A percentile compares a stretch with the other conserved stretches of the same genome.
phyloP scores from a whole-genome alignment of 2,329 filamentous ascomycete species.

The Sclerotinia glacialis region DNA sequence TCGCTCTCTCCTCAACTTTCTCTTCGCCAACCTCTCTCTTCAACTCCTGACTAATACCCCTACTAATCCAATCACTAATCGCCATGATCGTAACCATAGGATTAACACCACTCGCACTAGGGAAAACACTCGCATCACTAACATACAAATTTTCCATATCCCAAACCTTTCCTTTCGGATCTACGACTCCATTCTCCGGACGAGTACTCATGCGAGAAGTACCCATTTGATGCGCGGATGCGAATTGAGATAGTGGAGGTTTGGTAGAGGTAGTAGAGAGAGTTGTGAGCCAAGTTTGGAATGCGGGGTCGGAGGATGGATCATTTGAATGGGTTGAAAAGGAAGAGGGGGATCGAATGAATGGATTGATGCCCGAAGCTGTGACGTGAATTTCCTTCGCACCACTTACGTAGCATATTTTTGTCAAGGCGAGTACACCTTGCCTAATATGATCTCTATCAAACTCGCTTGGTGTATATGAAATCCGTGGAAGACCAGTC shows the following conservation, averaged over 20 bases:
- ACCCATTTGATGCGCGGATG: conserved; percentile 80
- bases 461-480: conserved; percentile 68
- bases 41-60: conserved; percentile 53
- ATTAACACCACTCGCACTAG: conserved; percentile 74
- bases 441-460: conserved; percentile 71
- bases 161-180: conserved; percentile 61
- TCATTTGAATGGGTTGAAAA: neutral
- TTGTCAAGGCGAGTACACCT: conserved; percentile 67
- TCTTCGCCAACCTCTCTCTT: neutral
- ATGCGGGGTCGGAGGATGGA: conserved; percentile 51
- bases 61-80: conserved; percentile 63
- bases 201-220: conserved; percentile 65
- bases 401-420: conserved; percentile 74
- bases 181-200: conserved; percentile 54
- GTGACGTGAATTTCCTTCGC: conserved; percentile 74
- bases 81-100: conserved; percentile 79
- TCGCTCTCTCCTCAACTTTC: conserved; percentile 19
- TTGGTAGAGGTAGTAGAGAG: conserved; percentile 10
- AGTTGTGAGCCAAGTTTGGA: conserved; percentile 58
- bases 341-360: conserved; percentile 42
- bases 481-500: conserved; percentile 62
- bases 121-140: conserved; percentile 73
- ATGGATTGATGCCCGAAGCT: conserved; percentile 62
- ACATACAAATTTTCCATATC: conserved; percentile 64
- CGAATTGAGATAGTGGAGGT: conserved; percentile 44